Percentiles rank a stretch among this genome's conserved stretches.
These are phyloP conservation scores for Barnettozyma vustinii DNA, from an alignment of 805 yeast species.

Conservation along the genomic window DNA sequence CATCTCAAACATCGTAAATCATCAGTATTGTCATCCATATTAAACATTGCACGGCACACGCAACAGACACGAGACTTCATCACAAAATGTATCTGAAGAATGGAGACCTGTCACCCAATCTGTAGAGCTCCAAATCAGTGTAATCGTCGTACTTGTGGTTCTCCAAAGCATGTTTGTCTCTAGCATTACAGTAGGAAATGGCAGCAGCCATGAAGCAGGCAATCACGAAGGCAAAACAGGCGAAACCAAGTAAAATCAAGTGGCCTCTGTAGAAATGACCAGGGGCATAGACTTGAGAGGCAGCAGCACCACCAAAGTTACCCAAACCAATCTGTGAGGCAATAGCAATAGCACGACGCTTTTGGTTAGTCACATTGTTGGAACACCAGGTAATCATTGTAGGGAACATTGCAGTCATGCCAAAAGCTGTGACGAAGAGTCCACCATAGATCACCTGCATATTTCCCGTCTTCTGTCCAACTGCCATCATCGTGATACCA, in stretches of 20 bases:
- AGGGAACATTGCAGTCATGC: slow-evolving; percentile 31
- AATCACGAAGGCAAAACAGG: slow-evolving; percentile 27
- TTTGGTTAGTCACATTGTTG: slow-evolving; percentile 31
- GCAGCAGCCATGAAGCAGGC: slow-evolving; percentile 19
- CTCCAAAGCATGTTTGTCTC: slow-evolving; percentile 23
- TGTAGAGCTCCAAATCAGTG: slow-evolving; percentile 28
- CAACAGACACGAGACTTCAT: not conserved
- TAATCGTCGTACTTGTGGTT: slow-evolving; percentile 29
- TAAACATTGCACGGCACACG: too few relatives aligned
- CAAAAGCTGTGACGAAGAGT: slow-evolving; percentile 27
- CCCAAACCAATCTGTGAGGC: slow-evolving; percentile 36
- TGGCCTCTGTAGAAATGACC: slow-evolving; percentile 30
- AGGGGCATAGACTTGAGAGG: slow-evolving; percentile 30
- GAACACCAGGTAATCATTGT: slow-evolving; percentile 34
- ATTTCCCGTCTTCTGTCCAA: slow-evolving; percentile 20
- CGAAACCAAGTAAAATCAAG: slow-evolving; percentile 29
- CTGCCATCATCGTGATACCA: slow-evolving; percentile 30
- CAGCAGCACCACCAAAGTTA: slow-evolving; percentile 34
- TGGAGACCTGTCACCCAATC: slow-evolving; percentile 42
- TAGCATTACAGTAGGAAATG: slow-evolving; percentile 24
- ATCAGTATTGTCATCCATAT: too few relatives aligned
- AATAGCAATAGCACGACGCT: slow-evolving; percentile 35
- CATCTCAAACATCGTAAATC: too few relatives aligned
- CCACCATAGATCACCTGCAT: slow-evolving; percentile 29
- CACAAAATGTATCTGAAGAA: slow-evolving; percentile 30